Conservation (phyloP, 1,284 basidiomycete genomes). For the Pseudozyma sp. region DNA sequence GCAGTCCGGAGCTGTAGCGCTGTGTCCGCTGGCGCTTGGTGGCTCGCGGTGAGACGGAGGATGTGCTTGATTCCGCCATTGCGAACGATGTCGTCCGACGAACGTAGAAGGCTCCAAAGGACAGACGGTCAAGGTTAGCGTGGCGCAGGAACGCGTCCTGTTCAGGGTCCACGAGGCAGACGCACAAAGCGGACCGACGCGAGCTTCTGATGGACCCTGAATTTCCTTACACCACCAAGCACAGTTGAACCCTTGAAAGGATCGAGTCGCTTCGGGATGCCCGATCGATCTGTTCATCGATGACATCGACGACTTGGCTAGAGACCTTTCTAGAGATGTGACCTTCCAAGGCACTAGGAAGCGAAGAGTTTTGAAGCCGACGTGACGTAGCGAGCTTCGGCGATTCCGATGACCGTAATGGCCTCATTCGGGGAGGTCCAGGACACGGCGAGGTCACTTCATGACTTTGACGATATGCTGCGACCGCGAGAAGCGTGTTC, state of each 20-base stretch:
- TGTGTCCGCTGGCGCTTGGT: slow-evolving; percentile 1
- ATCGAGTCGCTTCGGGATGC: neutral
- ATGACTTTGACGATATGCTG: no score
- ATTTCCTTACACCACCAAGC: neutral
- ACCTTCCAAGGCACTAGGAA: no score
- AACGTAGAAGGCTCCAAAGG: neutral
- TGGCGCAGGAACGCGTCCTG: slow-evolving; percentile 13
- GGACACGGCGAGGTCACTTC: no score
- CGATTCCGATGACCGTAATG: no score
- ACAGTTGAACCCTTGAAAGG: no score
- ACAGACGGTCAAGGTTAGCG: neutral
- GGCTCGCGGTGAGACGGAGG: neutral
- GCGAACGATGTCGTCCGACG: slow-evolving; percentile 4
- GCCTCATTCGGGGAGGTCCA: no score
- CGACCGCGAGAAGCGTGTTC: no score
- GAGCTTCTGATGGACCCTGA: slow-evolving; percentile 14
- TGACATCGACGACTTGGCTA: neutral
- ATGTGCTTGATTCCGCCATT: neutral
- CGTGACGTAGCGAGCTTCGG: no score
- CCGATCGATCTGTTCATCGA: slow-evolving; percentile 3
- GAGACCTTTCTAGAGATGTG: no score
- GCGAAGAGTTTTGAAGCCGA: no score
- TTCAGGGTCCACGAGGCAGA: slow-evolving; percentile 12
- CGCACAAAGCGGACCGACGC: neutral
- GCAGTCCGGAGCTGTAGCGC: neutral